Evolutionary conservation across 305 asterid genomes (phyloP), one percentile per base, ranked within the genome.

Genomic region (Euphrasia arctica): DNA sequence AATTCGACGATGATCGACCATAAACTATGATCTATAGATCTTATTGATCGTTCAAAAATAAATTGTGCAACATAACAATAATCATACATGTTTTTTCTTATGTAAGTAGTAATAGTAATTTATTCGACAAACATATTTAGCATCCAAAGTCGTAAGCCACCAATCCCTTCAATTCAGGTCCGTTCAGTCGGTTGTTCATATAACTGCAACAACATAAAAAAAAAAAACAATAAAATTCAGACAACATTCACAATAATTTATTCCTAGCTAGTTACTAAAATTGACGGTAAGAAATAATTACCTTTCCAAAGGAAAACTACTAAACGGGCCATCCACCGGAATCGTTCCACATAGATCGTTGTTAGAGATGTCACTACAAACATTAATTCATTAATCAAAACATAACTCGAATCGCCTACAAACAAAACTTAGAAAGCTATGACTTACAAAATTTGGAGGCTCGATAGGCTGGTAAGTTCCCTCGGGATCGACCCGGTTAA

Each of bases 271-370:
- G 47, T 10, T 56, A 41, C 22, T 47, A 31, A 42, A 63, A 43
- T 43, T 6, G 22, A n/a, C 18, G 3, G 47, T 8, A 42, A 29
- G 27, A 55, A 57, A 22, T 13, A 29, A 36, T 1, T 18, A n/a
- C 96, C 98, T 89, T 76, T 78, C 88, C 88, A 88, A 76, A 5
- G 95, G 78, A 69, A 88, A 91, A 77, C 62, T 72, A 25, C 66
- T 74, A 43, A 91, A 91, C 0, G 95, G 95, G 28, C 97, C 97
- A 79, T 88, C 96, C 6, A 83, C 93, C 0, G 97, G 96, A 54
- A 91, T 88, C 64, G 97, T 91, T 62, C 97, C 97, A 76, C 97
- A 91, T 32, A 91, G 83, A 58, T 84, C 80, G 48, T 88, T 91
- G 64, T 86, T 65, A 6, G 97, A 86, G 72, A 84, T 85, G 72